phyloP scores from a whole-genome alignment of 495 filamentous ascomycete genomes.

The Choiromyces venosus region DNA sequence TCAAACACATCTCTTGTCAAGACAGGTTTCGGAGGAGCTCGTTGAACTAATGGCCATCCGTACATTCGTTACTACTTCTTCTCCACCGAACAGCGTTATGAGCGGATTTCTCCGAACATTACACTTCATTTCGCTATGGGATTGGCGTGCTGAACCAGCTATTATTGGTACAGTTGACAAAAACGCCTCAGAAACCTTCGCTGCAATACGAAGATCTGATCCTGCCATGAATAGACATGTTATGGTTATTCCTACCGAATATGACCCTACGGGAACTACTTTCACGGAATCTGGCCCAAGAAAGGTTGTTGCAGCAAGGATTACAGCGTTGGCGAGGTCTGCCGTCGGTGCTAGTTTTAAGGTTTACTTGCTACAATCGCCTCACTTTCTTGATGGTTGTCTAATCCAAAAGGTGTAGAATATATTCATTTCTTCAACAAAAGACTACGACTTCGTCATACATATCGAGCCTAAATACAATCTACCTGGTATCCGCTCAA shows the following conservation, averaged over 20 bases:
- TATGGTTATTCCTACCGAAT: conserved; percentile 73
- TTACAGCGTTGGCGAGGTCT: conserved; percentile 72
- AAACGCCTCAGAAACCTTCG: conserved; percentile 58
- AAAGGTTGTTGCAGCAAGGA: conserved; percentile 76
- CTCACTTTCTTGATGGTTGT: background rate
- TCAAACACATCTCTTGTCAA: conserved; percentile 67
- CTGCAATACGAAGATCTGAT: conserved; percentile 78
- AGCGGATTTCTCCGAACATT: conserved; percentile 78
- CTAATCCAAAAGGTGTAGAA: conserved; percentile 40
- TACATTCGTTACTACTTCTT: conserved; percentile 70
- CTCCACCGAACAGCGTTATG: conserved; percentile 67
- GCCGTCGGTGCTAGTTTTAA: conserved; percentile 56
- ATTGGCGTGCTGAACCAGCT: conserved; percentile 79
- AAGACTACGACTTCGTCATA: conserved; percentile 81
- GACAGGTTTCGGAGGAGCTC: conserved; percentile 70
- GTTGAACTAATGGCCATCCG: conserved; percentile 73
- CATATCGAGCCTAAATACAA: conserved; percentile 55
- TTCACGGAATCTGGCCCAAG: conserved; percentile 71
- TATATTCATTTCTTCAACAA: conserved; percentile 63
- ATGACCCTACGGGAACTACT: conserved; percentile 68
- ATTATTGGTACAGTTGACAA: conserved; percentile 55
- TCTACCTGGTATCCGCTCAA: conserved; percentile 37
- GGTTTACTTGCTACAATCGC: conserved; percentile 42
- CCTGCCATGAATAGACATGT: conserved; percentile 77
- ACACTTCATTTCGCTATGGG: conserved; percentile 72